Conservation (phyloP, 2,329 filamentous ascomycete species). For the Claviceps purpurea region DNA sequence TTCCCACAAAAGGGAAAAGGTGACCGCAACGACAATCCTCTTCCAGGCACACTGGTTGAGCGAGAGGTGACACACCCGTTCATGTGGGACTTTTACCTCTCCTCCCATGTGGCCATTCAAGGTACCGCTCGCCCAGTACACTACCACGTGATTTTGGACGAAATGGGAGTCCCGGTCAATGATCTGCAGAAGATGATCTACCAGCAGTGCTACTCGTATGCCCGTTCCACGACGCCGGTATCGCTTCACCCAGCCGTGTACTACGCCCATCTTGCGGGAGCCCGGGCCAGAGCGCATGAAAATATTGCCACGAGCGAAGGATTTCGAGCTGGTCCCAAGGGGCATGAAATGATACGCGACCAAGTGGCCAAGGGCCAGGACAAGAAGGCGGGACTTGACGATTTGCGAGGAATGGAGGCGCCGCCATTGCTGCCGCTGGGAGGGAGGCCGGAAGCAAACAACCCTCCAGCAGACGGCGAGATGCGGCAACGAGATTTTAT, state of each 20-base stretch:
- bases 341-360: conserved; percentile 25
- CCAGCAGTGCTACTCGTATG: conserved; percentile 88
- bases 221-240: conserved; percentile 81
- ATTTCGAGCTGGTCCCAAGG: conserved; percentile 29
- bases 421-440: conserved; percentile 20
- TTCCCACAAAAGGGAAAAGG: conserved; percentile 52
- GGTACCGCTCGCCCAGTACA: conserved; percentile 87
- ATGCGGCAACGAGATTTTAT: conserved; percentile 22
- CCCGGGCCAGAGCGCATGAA: conserved; percentile 67
- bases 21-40: conserved; percentile 71
- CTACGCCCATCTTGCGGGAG: conserved; percentile 83
- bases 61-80: conserved; percentile 80
- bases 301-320: conserved; percentile 31
- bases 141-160: conserved; percentile 81
- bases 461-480: conserved; percentile 15
- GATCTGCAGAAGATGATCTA: conserved; percentile 82
- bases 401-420: conserved; percentile 14
- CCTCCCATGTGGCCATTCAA: conserved; percentile 63
- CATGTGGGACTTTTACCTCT: conserved; percentile 73
- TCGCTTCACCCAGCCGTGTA: conserved; percentile 84
- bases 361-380: conserved; percentile 25
- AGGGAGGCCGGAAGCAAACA: conserved; percentile 10
- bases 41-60: conserved; percentile 82
- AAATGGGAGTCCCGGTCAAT: conserved; percentile 52
- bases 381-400: conserved; percentile 7